Conservation (phyloP, 2,329 filamentous ascomycete species). For the Bipolaris oryzae region DNA sequence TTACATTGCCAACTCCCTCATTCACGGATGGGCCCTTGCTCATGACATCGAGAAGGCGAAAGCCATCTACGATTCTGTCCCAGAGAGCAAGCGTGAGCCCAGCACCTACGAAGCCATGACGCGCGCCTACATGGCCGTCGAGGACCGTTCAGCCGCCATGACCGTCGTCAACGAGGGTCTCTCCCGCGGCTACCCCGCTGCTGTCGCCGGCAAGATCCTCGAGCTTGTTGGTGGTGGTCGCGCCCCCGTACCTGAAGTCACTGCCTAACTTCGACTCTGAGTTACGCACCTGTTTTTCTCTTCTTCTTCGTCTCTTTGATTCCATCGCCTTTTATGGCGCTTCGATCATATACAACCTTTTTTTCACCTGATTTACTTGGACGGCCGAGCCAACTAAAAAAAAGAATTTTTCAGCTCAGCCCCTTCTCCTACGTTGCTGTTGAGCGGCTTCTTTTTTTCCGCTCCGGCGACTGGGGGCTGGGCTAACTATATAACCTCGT, state of each 20-base stretch:
- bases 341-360: slow-evolving; percentile 19
- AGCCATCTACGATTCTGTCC: slow-evolving; percentile 78
- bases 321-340: neutral
- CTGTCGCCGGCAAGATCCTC: slow-evolving; percentile 90
- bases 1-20: slow-evolving; percentile 97
- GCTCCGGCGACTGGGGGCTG: slow-evolving; percentile 24
- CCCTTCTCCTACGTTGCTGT: slow-evolving; percentile 11
- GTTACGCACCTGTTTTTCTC: neutral
- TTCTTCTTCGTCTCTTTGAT: slow-evolving; percentile 11
- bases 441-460: slow-evolving; percentile 2
- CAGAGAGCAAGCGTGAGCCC: slow-evolving; percentile 81
- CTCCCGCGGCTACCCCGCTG: slow-evolving; percentile 84
- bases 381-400: slow-evolving; percentile 28
- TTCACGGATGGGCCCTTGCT: slow-evolving; percentile 92
- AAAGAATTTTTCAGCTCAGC: slow-evolving; percentile 16
- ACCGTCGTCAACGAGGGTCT: slow-evolving; percentile 87
- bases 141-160: slow-evolving; percentile 78
- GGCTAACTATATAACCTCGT: slow-evolving; percentile 15
- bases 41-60: slow-evolving; percentile 80
- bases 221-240: slow-evolving; percentile 70
- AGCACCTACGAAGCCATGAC: slow-evolving; percentile 99
- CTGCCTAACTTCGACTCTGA: slow-evolving; percentile 14
- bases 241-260: slow-evolving; percentile 27
- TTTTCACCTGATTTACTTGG: slow-evolving; percentile 11
- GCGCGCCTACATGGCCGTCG: slow-evolving; percentile 83